These are phyloP conservation scores for Boletus hoseneyae DNA, from an alignment of 1,284 basidiomycete genomes.

Conservation along the genomic window DNA sequence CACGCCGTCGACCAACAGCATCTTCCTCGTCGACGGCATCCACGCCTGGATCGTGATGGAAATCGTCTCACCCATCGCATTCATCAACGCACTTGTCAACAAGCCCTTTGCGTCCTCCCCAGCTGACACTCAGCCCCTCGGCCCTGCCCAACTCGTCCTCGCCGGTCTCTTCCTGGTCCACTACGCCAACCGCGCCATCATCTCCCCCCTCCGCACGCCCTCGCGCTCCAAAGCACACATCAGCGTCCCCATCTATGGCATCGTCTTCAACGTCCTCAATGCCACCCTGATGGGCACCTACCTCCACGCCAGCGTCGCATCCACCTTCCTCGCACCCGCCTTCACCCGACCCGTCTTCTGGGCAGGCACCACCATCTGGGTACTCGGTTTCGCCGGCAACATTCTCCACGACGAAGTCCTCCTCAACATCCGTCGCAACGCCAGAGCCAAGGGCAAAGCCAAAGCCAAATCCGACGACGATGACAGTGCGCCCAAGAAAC, in stretches of 20 bases:
- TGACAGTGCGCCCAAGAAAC: conserved; percentile 16
- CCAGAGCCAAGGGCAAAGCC: conserved; percentile 38
- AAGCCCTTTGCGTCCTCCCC: conserved; percentile 41
- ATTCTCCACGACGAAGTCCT: conserved; percentile 88
- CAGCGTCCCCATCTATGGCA: conserved; percentile 54
- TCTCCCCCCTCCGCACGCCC: conserved; percentile 82
- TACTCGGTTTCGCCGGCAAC: conserved; percentile 72
- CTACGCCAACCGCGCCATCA: conserved; percentile 80
- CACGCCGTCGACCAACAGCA: conserved; percentile 42
- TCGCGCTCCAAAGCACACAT: conserved; percentile 77
- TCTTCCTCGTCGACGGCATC: conserved; percentile 56
- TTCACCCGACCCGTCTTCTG: conserved; percentile 51
- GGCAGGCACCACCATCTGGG: conserved; percentile 65
- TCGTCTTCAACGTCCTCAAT: conserved; percentile 72
- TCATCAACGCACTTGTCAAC: conserved; percentile 48
- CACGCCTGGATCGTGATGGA: conserved; percentile 86
- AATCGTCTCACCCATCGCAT: conserved; percentile 67
- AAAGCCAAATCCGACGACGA: conserved; percentile 29
- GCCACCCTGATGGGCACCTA: conserved; percentile 70
- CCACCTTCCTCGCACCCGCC: conserved; percentile 38
- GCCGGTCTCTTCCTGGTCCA: conserved; percentile 66
- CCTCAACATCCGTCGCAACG: conserved; percentile 61
- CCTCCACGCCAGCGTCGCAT: conserved; percentile 53
- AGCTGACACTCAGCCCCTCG: conserved; percentile 29
- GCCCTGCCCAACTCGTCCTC: conserved; percentile 52